These are phyloP conservation scores for Zymoseptoria ardabiliae DNA, from an alignment of 2,329 filamentous ascomycete species.

Conservation along the genomic window DNA sequence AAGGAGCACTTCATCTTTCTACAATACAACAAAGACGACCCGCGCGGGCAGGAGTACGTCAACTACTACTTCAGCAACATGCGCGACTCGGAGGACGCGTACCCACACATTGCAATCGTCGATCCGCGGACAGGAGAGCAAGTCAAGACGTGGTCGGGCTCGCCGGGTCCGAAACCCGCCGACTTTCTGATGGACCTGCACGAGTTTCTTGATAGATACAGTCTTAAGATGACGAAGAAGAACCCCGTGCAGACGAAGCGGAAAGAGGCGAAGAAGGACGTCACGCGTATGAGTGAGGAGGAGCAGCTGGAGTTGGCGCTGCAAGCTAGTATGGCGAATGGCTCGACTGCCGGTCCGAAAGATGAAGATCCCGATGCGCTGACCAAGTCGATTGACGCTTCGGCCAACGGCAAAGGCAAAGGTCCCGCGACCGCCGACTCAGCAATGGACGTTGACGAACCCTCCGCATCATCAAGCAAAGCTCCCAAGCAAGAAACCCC, in stretches of 20 bases:
- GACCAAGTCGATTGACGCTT: constrained; percentile 51
- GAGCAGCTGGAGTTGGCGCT: constrained; percentile 95
- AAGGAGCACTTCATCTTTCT: constrained; percentile 92
- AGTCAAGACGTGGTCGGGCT: constrained; percentile 90
- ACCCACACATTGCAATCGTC: constrained; percentile 91
- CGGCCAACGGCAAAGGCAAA: constrained; percentile 47
- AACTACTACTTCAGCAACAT: constrained; percentile 75
- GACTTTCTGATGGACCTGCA: constrained; percentile 89
- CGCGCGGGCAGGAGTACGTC: constrained; percentile 69
- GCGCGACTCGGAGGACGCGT: constrained; percentile 78
- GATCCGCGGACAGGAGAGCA: constrained; percentile 94
- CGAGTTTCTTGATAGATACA: constrained; percentile 96
- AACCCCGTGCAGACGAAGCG: constrained; percentile 83
- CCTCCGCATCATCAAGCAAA: constrained; percentile 6
- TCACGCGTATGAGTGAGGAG: constrained; percentile 89
- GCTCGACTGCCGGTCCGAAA: constrained; percentile 42
- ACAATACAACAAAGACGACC: constrained; percentile 84
- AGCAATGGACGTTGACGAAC: constrained; percentile 25
- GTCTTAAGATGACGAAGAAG: constrained; percentile 76
- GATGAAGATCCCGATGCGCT: constrained; percentile 79
- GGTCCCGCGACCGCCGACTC: constrained; percentile 32
- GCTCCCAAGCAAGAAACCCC: constrained; percentile 24
- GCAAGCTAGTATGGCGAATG: constrained; percentile 70
- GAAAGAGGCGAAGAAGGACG: constrained; percentile 58
- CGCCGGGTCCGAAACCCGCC: constrained; percentile 63